Base-by-base conservation (phyloP, 2,329 filamentous ascomycete genomes). In the Stylonectria norvegica region DNA sequence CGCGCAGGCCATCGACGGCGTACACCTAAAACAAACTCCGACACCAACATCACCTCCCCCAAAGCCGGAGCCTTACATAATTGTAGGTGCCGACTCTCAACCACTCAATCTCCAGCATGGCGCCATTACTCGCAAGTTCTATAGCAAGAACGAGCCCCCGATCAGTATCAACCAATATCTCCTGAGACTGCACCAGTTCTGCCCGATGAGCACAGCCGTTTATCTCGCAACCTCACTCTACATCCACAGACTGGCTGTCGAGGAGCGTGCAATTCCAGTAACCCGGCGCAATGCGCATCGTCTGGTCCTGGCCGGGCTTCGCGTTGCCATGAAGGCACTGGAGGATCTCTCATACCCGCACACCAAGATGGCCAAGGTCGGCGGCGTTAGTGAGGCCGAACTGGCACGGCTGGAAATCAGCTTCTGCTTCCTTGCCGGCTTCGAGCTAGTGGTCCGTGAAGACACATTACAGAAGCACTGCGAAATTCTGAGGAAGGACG, bases 321-420 rank as follows among this genome's bases (percentile, higher is more conserved):
- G 90, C 23, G 86, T 96, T 4, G 89, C 91, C 11, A 93, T 90
- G 78, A 98, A 97, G 68, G 87, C 89, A 1, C 70, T 96, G n/a
- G 91, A 98, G 64, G 91, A 97, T 62, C 75, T 91, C 38, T 86
- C 84, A 53, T 95, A 94, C 67, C 80, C 87, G 7, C 91, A 96
- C 66, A 76, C 76, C 44, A 85, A 89, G 40, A 82, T 96, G 50
- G 83, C 91, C 14, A 85, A 83, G 50, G 90, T 97, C 2, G 91
- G 93, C 29, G 91, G 91, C 14, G 89, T 97, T 12, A 87, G 80
- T 57, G 85, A 87, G 59, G 70, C 72, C 14, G 89, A 97, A 65
- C 74, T 98, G 36, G 85, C 86, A 28, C 77, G 86, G 44, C 69
- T 97, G 29, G 93, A 97, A 70, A 86, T 97, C 46, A 89, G 85